Base-by-base conservation (phyloP, 768 basidiomycete species). In the Austroboletus eburneus region DNA sequence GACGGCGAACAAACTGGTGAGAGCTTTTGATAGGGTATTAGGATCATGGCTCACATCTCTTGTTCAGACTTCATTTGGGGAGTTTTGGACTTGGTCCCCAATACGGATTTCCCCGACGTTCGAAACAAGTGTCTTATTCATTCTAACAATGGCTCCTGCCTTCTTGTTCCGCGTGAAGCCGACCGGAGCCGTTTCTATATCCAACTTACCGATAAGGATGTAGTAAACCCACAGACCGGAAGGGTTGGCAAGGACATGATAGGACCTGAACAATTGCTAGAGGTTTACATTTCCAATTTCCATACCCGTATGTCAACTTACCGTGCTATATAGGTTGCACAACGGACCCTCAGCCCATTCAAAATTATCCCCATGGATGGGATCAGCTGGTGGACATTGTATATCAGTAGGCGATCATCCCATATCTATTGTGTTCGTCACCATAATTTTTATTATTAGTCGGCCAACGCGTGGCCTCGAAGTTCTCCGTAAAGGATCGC, bases 51-150 rank as follows among this genome's bases (percentile, higher is more conserved):
- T 42, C 10, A 4, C 39, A 9, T 24, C n/a, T n/a, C n/a, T n/a
- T n/a, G n/a, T n/a, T n/a, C 38, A 67, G 82, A 90, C 45, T 84
- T 77, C 47, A 73, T 91, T 17, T 92, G 90, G 90, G 90, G 90
- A 3, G 89, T 91, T 3, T 65, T 90, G n/a, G 90, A 90, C 63
- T 69, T 79, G 42, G 57, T 78, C 17, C 83, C 83, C 0, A 74
- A 81, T 14, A 87, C 86, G 2, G 70, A 88, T 57, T 87, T 89
- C 50, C 88, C 88, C 0, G 86, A 90, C 58, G 81, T 86, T 48
- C 79, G 87, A 12, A 81, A 80, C 47, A 74, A 70, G 52, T 69
- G 70, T 39, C 79, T 69, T 0, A 76, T 89, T 16, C 86, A 89
- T 61, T 87, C 86, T 0, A 72, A 73, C 32, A 73, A 77, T 40